Evolutionary conservation across 2,329 filamentous ascomycete genomes (phyloP).

Genomic region (Paracorniculantispora psalliotae): DNA sequence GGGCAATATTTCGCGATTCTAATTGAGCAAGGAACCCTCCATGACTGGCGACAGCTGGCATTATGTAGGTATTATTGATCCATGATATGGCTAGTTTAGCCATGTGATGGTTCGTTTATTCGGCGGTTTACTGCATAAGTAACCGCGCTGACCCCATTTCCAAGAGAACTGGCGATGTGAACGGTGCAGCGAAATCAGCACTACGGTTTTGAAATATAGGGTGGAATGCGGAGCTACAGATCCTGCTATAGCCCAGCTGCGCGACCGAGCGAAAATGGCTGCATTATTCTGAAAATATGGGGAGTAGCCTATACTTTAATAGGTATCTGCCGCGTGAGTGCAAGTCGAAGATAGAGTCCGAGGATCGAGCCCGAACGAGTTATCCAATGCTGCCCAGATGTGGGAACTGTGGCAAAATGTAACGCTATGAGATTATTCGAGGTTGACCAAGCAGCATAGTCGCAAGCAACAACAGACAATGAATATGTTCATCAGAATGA

Average conservation of each 20-base stretch:
- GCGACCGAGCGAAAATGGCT: not conserved
- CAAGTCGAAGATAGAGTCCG: not conserved
- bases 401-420: not conserved
- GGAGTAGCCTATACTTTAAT: not conserved
- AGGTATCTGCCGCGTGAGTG: not conserved
- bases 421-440: not conserved
- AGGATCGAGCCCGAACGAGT: not conserved
- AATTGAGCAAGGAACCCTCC: not conserved
- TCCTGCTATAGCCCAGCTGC: not conserved
- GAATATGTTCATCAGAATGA: not conserved
- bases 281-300: not conserved
- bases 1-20: not conserved
- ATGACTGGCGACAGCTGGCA: not conserved
- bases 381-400: not conserved
- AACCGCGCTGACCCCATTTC: not conserved
- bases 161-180: not conserved
- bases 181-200: not conserved
- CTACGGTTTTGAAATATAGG: not conserved
- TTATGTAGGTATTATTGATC: not conserved
- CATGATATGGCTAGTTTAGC: not conserved
- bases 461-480: too few relatives aligned
- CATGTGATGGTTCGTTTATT: not conserved
- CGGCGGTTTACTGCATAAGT: not conserved
- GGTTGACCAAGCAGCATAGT: not conserved
- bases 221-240: not conserved